Percentiles rank a stretch among this genome's conserved stretches.
Evolutionary conservation across 805 yeast genomes (phyloP).

Genomic region (Saturnispora serradocipensis): DNA sequence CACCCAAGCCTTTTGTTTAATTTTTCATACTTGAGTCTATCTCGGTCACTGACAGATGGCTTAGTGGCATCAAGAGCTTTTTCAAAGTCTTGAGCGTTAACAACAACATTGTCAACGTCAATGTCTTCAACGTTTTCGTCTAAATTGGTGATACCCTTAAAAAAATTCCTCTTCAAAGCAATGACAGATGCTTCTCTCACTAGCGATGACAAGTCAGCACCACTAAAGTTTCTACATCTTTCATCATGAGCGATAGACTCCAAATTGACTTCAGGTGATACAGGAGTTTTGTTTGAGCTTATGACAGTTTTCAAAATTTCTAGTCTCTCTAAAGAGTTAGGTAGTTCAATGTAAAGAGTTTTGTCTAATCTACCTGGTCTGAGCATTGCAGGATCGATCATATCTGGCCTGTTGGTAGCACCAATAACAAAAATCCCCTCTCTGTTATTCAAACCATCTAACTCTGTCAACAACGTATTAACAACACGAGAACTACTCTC

Average conservation of each 20-base stretch:
- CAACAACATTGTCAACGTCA: slow-evolving; percentile 33
- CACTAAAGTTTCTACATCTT: slow-evolving; percentile 82
- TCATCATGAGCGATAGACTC: slow-evolving; percentile 57
- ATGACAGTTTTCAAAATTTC: slow-evolving; percentile 79
- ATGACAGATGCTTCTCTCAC: slow-evolving; percentile 90
- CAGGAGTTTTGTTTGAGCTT: slow-evolving; percentile 64
- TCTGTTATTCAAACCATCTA: slow-evolving; percentile 90
- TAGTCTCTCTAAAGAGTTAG: slow-evolving; percentile 63
- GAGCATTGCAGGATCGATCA: slow-evolving; percentile 97
- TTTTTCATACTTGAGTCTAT: slow-evolving; percentile 66
- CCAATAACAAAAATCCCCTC: slow-evolving; percentile 91
- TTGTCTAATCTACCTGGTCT: slow-evolving; percentile 95
- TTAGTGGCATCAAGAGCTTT: slow-evolving; percentile 65
- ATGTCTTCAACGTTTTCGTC: slow-evolving; percentile 31
- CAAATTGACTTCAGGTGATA: slow-evolving; percentile 54
- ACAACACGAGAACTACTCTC: slow-evolving; percentile 92
- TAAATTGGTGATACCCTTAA: slow-evolving; percentile 38
- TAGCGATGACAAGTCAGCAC: slow-evolving; percentile 90
- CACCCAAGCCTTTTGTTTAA: slow-evolving; percentile 70
- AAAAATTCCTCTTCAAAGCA: slow-evolving; percentile 71
- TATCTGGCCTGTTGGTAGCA: slow-evolving; percentile 95
- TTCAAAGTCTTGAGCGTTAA: slow-evolving; percentile 58
- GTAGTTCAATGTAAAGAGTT: slow-evolving; percentile 84
- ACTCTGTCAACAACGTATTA: slow-evolving; percentile 85
- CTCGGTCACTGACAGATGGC: slow-evolving; percentile 86